Conservation (phyloP, 1,139 yeast genomes). For the Taiozyma sp. region DNA sequence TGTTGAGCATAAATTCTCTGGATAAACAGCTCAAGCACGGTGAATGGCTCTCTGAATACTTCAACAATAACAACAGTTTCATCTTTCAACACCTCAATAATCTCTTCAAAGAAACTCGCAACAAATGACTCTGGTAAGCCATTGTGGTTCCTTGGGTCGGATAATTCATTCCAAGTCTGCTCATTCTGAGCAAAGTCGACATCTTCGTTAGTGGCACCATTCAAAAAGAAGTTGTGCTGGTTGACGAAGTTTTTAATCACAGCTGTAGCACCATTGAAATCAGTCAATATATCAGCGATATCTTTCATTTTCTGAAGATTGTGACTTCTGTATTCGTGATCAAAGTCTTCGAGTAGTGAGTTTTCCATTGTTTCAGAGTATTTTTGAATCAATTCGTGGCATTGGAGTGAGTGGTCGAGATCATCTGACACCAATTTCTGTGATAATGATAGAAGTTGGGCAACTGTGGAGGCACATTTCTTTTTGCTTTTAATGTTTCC, state of each 20-base stretch:
- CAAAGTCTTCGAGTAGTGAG: conserved; percentile 52
- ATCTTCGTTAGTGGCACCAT: conserved; percentile 38
- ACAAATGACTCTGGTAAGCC: conserved; percentile 33
- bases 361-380: conserved; percentile 77
- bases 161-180: conserved; percentile 41
- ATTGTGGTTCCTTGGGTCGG: conserved; percentile 38
- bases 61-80: conserved; percentile 71
- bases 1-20: conserved; percentile 77
- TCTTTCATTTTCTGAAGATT: conserved; percentile 72
- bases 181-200: conserved; percentile 29
- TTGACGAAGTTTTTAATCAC: conserved; percentile 81
- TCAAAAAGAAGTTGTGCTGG: conserved; percentile 67
- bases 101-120: conserved; percentile 34
- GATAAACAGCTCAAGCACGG: conserved; percentile 64
- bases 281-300: conserved; percentile 70
- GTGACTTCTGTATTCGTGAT: conserved; percentile 40
- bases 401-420: conserved; percentile 42
- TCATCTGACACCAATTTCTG: conserved; percentile 52
- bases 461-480: conserved; percentile 64
- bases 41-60: conserved; percentile 64
- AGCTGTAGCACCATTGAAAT: conserved; percentile 79
- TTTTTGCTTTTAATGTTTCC: conserved; percentile 44
- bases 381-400: conserved; percentile 54
- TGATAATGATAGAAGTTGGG: conserved; percentile 58
- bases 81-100: conserved; percentile 45